A percentile compares a stretch with the other conserved stretches of the same genome.
phyloP scores from a whole-genome alignment of 2,329 filamentous ascomycete species.

The Cercospora canescens region DNA sequence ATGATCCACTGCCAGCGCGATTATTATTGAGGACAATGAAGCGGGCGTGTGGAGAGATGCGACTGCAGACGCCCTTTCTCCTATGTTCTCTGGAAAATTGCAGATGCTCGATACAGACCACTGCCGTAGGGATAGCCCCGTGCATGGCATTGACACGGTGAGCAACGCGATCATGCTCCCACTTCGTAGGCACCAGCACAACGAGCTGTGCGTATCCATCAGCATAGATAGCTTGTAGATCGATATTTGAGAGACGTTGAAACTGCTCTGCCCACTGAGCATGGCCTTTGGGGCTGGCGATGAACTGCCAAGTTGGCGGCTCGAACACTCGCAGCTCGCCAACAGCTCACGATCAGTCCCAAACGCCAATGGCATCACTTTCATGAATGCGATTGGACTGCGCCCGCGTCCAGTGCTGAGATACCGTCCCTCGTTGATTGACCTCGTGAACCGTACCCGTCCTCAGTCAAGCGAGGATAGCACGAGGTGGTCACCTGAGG shows the following conservation, averaged over 20 bases:
- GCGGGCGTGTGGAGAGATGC: background rate
- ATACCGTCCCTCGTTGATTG: constrained; percentile 58
- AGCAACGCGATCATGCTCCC: background rate
- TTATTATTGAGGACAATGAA: no score
- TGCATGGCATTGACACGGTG: background rate
- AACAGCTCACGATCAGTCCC: background rate
- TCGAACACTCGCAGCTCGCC: background rate
- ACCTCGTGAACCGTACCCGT: constrained; percentile 56
- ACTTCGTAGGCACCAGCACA: background rate
- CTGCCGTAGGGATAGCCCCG: background rate
- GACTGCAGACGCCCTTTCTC: background rate
- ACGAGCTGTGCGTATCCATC: background rate
- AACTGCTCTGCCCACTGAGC: background rate
- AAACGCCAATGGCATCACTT: background rate
- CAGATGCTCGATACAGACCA: background rate
- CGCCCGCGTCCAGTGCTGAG: background rate
- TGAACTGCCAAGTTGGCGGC: constrained; percentile 1
- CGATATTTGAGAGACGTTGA: background rate
- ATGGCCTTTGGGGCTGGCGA: background rate
- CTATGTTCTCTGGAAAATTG: background rate
- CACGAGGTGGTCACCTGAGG: constrained; percentile 11
- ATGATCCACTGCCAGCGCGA: no score
- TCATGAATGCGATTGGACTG: constrained; percentile 3
- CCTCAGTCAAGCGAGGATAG: constrained; percentile 24
- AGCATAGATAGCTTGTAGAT: background rate